These are phyloP conservation scores for Haplosporangium sp. DNA, from an alignment of 371 early-diverging fungal species.

Conservation along the genomic window DNA sequence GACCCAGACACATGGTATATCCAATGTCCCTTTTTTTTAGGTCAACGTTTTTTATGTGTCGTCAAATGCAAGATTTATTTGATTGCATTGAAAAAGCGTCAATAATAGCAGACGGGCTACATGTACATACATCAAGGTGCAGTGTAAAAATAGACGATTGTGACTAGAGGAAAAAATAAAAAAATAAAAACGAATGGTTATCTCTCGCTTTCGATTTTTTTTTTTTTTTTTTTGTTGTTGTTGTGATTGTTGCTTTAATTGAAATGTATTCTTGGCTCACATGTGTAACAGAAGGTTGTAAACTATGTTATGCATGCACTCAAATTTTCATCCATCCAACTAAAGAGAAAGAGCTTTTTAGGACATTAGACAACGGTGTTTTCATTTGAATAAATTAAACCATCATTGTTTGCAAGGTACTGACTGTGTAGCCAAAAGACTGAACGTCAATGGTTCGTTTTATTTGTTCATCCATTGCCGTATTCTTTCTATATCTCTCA, in stretches of 20 bases:
- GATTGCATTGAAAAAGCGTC: neutral
- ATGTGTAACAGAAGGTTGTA: neutral
- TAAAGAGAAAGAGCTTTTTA: neutral
- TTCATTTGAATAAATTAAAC: constrained; percentile 3
- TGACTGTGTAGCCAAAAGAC: neutral
- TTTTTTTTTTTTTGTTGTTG: neutral
- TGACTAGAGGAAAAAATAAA: neutral
- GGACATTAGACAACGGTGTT: too few species aligned
- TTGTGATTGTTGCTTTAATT: neutral
- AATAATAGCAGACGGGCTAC: too few species aligned
- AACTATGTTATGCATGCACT: neutral
- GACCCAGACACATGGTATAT: constrained; percentile 1
- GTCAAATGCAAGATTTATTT: constrained; percentile 2
- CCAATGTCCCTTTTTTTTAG: neutral
- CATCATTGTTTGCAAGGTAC: neutral
- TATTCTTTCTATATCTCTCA: neutral
- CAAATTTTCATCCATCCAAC: constrained; percentile 4
- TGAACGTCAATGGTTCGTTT: neutral
- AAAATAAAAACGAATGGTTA: neutral
- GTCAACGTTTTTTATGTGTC: neutral
- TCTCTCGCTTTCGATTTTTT: neutral
- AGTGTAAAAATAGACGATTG: constrained; percentile 4
- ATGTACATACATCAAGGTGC: neutral
- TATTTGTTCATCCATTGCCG: neutral
- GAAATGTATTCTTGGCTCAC: constrained; percentile 3